Evolutionary conservation across 495 filamentous ascomycete genomes (phyloP).

Genomic region (Aspergillus funiculosus): DNA sequence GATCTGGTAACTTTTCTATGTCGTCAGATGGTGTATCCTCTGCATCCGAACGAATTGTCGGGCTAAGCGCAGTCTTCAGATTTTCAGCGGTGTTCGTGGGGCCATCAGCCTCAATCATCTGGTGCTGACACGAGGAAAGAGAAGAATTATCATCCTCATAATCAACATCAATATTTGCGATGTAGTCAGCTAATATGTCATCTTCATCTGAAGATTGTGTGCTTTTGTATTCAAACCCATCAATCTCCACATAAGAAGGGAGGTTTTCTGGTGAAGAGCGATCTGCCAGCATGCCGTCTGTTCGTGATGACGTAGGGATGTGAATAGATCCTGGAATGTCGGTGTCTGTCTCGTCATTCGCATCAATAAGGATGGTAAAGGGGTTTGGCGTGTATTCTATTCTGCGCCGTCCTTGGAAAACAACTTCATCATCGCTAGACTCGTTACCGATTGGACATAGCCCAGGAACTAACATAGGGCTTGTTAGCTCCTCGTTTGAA

Average conservation of each 20-base stretch:
- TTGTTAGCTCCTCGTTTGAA: neutral
- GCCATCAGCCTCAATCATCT: neutral
- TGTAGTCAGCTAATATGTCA: slow-evolving; percentile 65
- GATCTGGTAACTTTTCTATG: neutral
- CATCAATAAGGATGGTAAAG: neutral
- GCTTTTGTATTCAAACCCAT: neutral
- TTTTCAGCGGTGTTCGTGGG: slow-evolving; percentile 5
- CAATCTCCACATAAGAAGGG: neutral
- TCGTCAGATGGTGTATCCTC: neutral
- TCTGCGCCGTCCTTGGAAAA: slow-evolving; percentile 35
- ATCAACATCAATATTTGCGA: slow-evolving; percentile 57
- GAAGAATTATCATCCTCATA: neutral
- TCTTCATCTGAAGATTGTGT: slow-evolving; percentile 36
- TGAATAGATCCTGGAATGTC: neutral
- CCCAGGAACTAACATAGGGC: neutral
- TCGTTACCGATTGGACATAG: slow-evolving; percentile 8
- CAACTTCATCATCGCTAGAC: slow-evolving; percentile 42
- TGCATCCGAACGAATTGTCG: neutral
- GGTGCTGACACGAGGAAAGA: neutral
- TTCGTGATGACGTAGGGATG: neutral
- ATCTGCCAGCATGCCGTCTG: neutral
- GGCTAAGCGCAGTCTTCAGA: neutral
- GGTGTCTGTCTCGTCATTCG: neutral
- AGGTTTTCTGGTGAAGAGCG: neutral
- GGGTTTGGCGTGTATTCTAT: slow-evolving; percentile 7